Base-by-base conservation (phyloP, 2,329 filamentous ascomycete genomes). In the Penicillium decumbens region DNA sequence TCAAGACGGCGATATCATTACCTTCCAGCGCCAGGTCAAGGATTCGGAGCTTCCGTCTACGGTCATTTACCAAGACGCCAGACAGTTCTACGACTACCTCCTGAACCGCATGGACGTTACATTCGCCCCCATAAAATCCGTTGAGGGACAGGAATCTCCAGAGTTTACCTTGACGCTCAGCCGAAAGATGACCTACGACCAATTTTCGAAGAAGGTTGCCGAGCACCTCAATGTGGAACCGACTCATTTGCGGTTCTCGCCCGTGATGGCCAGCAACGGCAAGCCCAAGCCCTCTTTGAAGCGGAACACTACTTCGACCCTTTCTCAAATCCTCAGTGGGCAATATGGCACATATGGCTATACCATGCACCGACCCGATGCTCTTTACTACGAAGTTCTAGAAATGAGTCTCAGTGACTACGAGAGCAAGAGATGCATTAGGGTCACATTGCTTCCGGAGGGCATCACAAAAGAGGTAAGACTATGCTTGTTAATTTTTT, bases 1-100 rank as follows among this genome's bases (percentile, higher is more conserved):
- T 23, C 92, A 97, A 67, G 92, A 98, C 62, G 93, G 93, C 42
- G 93, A 98, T 65, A 95, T 98, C 59, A 83, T 98, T 49, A 95
- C 91, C 65, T 96, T 97, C 73, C 93, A 98, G 68, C 81, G 82
- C 51, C 75, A 79, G 24, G 72, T 81, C 30, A 73, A 71, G 47
- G 71, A 73, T 29, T 61, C 65, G 10, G 66, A 71, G 25, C 48
- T 73, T 20, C 66, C 70, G 7, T 49, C 68, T n/a, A 68, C 65
- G 4, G 78, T 76, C 28, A 68, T 77, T 6, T 82, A 80, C 56
- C 70, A 70, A 12, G 89, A 95, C 63, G 89, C 89, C 1, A 83
- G 84, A 51, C 82, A 88, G 43, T 97, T 90, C 70, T 98, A 98
- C 68, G 93, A 98, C 63, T 95, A 95, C 68, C 79, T 98, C 2